A percentile compares a stretch with the other conserved stretches of the same genome.
Conservation (phyloP, 164 flowering plant genomes). For the Cinnamomum micranthum region DNA sequence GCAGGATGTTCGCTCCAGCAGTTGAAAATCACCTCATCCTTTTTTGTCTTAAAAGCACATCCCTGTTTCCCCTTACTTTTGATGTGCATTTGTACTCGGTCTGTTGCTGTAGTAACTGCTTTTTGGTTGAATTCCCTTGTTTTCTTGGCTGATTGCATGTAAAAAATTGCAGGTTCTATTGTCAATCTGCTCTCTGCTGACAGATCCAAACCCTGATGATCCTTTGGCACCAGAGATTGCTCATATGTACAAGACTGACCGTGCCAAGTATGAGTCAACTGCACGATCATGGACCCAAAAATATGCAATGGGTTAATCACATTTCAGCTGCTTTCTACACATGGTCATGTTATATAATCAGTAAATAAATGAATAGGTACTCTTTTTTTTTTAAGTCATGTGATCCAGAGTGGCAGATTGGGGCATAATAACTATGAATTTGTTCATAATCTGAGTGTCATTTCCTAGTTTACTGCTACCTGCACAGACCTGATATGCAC, state of each 20-base stretch:
- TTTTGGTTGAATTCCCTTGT: too few relatives aligned
- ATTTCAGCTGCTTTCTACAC: neutral
- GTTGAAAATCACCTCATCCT: too few relatives aligned
- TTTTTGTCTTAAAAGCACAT: neutral
- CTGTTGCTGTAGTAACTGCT: too few relatives aligned
- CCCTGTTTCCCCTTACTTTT: neutral
- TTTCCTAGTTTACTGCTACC: too few relatives aligned
- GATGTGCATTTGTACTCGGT: neutral
- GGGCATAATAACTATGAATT: too few relatives aligned
- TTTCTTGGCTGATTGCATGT: neutral
- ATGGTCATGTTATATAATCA: neutral
- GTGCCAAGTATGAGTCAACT: conserved; percentile 52
- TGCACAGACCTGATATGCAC: too few relatives aligned
- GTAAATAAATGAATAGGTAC: neutral
- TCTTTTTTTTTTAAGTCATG: neutral
- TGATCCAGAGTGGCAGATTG: too few relatives aligned
- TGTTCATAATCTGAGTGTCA: too few relatives aligned
- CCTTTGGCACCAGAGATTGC: conserved; percentile 73
- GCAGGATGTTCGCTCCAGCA: too few relatives aligned
- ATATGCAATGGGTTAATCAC: conserved; percentile 50
- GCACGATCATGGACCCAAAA: conserved; percentile 68
- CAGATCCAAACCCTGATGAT: conserved; percentile 67
- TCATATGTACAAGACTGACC: conserved; percentile 59
- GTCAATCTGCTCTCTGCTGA: conserved; percentile 57
- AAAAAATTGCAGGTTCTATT: conserved; percentile 40